Conservation (phyloP, 768 basidiomycete species). For the Mycena pura region DNA sequence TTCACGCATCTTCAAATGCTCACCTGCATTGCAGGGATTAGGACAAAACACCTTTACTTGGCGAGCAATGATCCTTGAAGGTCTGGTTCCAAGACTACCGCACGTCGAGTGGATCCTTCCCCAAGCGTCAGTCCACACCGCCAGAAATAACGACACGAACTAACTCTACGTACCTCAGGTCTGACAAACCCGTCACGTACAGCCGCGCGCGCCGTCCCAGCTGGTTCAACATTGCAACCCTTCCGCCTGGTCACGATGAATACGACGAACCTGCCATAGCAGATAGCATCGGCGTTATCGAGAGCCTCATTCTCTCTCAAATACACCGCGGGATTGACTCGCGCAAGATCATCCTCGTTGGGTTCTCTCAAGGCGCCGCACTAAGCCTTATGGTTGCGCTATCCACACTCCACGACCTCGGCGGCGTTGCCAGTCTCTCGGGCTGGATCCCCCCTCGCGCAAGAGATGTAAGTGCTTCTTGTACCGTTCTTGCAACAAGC, state of each 20-base stretch:
- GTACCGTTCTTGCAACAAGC: neutral
- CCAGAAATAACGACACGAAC: neutral
- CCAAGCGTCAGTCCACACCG: slow-evolving; percentile 43
- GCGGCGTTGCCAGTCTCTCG: slow-evolving; percentile 50
- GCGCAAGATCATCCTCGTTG: slow-evolving; percentile 45
- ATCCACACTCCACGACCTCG: slow-evolving; percentile 48
- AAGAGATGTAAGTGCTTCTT: slow-evolving; percentile 37
- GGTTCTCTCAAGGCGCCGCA: slow-evolving; percentile 53
- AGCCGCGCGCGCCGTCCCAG: slow-evolving; percentile 38
- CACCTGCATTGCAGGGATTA: slow-evolving; percentile 39
- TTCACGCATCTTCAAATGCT: neutral
- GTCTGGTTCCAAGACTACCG: slow-evolving; percentile 43
- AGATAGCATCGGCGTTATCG: slow-evolving; percentile 43
- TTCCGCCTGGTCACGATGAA: slow-evolving; percentile 45
- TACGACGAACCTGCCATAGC: slow-evolving; percentile 43
- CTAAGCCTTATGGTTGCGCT: slow-evolving; percentile 46
- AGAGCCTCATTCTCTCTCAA: slow-evolving; percentile 45
- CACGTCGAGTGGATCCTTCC: slow-evolving; percentile 51
- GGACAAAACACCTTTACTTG: slow-evolving; percentile 48
- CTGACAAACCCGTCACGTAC: slow-evolving; percentile 37
- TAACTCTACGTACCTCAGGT: slow-evolving; percentile 25
- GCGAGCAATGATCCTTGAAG: slow-evolving; percentile 39
- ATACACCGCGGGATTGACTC: slow-evolving; percentile 45
- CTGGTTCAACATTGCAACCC: slow-evolving; percentile 49
- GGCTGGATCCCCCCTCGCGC: slow-evolving; percentile 51